phyloP scores from a whole-genome alignment of 495 filamentous ascomycete genomes.

The Apodospora peruviana region DNA sequence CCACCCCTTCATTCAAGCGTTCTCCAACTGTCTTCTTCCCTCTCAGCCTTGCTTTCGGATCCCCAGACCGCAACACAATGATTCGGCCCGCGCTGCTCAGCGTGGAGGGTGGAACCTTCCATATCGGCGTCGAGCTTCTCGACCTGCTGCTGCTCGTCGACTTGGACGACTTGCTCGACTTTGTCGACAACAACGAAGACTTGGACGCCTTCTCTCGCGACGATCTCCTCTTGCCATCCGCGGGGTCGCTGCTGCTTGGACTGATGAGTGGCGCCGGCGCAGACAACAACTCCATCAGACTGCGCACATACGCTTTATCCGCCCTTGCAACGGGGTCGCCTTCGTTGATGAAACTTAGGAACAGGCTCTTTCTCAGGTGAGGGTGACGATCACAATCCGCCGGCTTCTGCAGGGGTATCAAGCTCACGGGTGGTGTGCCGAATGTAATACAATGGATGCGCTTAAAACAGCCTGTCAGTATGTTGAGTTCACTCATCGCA shows the following conservation, averaged over 20 bases:
- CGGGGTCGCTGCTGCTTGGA: neutral
- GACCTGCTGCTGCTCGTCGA: slow-evolving; percentile 7
- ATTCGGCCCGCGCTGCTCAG: slow-evolving; percentile 63
- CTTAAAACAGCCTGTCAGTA: slow-evolving; percentile 62
- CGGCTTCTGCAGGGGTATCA: slow-evolving; percentile 61
- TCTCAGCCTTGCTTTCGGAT: slow-evolving; percentile 24
- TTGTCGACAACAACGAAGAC: slow-evolving; percentile 22
- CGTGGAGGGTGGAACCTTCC: slow-evolving; percentile 56
- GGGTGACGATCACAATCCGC: slow-evolving; percentile 18
- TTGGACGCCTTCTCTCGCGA: slow-evolving; percentile 17
- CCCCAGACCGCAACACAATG: slow-evolving; percentile 53
- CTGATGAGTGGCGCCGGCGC: slow-evolving; percentile 47
- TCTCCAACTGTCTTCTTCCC: slow-evolving; percentile 35
- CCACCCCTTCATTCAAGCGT: slow-evolving; percentile 43
- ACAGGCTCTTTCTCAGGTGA: slow-evolving; percentile 55
- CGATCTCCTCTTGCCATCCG: slow-evolving; percentile 12
- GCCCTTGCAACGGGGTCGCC: slow-evolving; percentile 75
- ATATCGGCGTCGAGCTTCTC: slow-evolving; percentile 30
- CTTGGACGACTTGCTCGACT: slow-evolving; percentile 20
- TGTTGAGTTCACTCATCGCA: slow-evolving; percentile 59
- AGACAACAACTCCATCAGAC: slow-evolving; percentile 64
- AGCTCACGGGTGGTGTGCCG: slow-evolving; percentile 68
- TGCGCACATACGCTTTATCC: slow-evolving; percentile 66
- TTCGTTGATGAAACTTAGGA: slow-evolving; percentile 75
- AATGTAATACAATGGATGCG: slow-evolving; percentile 78